A percentile compares a stretch with the other conserved stretches of the same genome.
These are phyloP conservation scores for Lumnitzera racemosa DNA, from an alignment of 345 rosid genomes.

Conservation along the genomic window DNA sequence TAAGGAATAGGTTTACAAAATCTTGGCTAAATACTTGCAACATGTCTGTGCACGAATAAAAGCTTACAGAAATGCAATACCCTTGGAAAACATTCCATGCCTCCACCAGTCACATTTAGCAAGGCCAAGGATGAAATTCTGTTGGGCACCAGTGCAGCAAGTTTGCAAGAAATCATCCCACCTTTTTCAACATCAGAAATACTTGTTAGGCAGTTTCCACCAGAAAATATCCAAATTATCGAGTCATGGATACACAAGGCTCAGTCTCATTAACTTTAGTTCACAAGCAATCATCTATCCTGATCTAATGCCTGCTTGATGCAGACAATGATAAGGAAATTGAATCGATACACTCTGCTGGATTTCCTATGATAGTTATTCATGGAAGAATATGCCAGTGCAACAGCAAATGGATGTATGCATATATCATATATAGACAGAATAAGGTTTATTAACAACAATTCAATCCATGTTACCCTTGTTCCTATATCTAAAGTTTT, in stretches of 20 bases:
- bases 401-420: too few relatives aligned
- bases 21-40: neutral
- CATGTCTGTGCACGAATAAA: neutral
- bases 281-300: too few relatives aligned
- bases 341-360: too few relatives aligned
- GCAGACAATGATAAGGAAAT: too few relatives aligned
- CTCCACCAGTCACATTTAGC: conserved; percentile 96
- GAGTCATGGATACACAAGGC: neutral
- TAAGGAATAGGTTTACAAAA: neutral
- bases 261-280: too few relatives aligned
- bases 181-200: conserved; percentile 35
- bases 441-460: too few relatives aligned
- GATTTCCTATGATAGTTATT: too few relatives aligned
- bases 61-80: conserved; percentile 26
- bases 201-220: neutral
- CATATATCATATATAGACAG: too few relatives aligned
- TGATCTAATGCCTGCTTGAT: too few relatives aligned
- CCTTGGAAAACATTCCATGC: conserved; percentile 86
- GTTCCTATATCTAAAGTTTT: too few relatives aligned
- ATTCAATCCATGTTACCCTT: too few relatives aligned
- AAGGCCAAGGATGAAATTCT: conserved; percentile 79
- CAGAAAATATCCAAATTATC: neutral
- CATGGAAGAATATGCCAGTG: too few relatives aligned
- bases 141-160: conserved; percentile 78
- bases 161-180: conserved; percentile 92